A percentile compares a stretch with the other conserved stretches of the same genome.
Evolutionary conservation across 1,139 yeast genomes (phyloP).

Genomic region (Kodamaea arcana): DNA sequence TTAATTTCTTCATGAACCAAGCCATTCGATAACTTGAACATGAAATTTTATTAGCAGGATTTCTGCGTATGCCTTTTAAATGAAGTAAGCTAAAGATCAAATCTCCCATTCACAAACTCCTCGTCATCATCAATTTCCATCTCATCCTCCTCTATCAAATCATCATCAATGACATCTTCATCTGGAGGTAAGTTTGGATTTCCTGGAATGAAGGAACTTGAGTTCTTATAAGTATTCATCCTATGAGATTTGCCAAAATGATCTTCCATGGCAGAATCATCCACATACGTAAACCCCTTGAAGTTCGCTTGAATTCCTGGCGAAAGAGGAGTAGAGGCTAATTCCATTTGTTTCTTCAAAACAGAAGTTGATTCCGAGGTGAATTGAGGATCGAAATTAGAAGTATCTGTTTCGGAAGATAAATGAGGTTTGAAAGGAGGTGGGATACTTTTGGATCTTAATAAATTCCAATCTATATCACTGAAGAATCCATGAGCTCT

Average conservation of each 20-base stretch:
- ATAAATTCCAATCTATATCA: conserved; percentile 85
- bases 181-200: conserved; percentile 77
- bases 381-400: conserved; percentile 96
- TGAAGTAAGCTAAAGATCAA: conserved; percentile 67
- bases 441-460: conserved; percentile 78
- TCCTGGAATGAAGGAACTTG: conserved; percentile 74
- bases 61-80: neutral
- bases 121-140: conserved; percentile 58
- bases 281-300: conserved; percentile 94
- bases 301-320: conserved; percentile 96
- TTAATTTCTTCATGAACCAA: no score
- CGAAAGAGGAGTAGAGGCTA: conserved; percentile 76
- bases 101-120: conserved; percentile 85
- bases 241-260: conserved; percentile 54
- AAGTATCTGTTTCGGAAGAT: conserved; percentile 85
- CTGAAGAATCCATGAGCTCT: conserved; percentile 86
- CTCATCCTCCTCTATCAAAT: conserved; percentile 54
- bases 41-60: neutral
- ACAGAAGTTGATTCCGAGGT: conserved; percentile 86
- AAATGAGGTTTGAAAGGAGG: conserved; percentile 97
- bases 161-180: conserved; percentile 79
- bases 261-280: conserved; percentile 89
- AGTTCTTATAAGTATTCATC: conserved; percentile 49
- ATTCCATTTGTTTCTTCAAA: conserved; percentile 62
- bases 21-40: no score